Evolutionary conservation across 805 yeast species (phyloP), one percentile per base, ranked within the genome.

Genomic region (Torulaspora gathmanii): DNA sequence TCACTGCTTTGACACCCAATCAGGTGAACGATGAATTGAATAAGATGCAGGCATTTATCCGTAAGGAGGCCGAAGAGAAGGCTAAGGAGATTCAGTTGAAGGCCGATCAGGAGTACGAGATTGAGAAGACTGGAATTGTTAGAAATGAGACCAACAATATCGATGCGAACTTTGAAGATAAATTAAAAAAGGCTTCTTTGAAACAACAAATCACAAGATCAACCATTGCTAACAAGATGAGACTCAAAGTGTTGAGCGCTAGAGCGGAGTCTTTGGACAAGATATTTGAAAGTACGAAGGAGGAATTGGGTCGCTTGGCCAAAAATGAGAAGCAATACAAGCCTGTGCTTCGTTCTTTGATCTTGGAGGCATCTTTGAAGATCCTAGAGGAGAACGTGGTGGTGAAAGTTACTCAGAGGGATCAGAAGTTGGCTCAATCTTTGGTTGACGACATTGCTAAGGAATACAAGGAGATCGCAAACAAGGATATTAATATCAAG

Each of bases 71-170:
- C 31, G 95, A 90, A 62, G 99, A 93, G 70, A 93, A 93, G 73
- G 96, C 98, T 56, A 87, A 86, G 68, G 99, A 93, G 70, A 89
- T 93, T 64, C 82, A 78, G 66, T 75, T 93, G 61, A 95, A 93
- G 74, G 96, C 98, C 35, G 96, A 95, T 67, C 99, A 93, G 70
- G 99, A 93, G 72, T 93, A 91, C 67, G 98, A 93, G 70, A 90
- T 93, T 61, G 99, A 93, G 68, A 93, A 93, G 75, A 91, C 96
- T 17, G 81, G 88, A 46, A 82, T 93, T 62, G 98, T 93, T 47
- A 86, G 98, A 63, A 77, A 88, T 11, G 99, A 93, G 70, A 85
- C 85, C 45, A 83, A 93, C 41, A 80, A 90, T 42, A 88, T 93
- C 56, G 99, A 93, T 66, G 71, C 82, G 15, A 71, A 77, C 31